Base-by-base conservation (phyloP, 2,329 filamentous ascomycete species). In the Colletotrichum scovillei region DNA sequence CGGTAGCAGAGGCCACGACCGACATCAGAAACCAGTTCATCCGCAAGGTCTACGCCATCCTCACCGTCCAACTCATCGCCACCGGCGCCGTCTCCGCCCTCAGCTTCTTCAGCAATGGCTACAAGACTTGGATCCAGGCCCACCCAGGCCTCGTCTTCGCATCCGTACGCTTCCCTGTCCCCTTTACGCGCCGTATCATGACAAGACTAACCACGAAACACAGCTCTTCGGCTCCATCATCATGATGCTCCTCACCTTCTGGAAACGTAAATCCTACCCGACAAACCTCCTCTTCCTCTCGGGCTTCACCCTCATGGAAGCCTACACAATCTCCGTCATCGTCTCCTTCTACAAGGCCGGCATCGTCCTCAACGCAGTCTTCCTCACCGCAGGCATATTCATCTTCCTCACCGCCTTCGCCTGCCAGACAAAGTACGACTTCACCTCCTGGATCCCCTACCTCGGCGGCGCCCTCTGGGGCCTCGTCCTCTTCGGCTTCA, bases 361-460 rank as follows among this genome's bases (percentile, higher is more conserved):
- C 64, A 92, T 98, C 80, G 97, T 99, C 26, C 89, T 99, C 60
- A 93, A 98, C 84, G 97, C 97, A 19, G 92, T 98, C 42, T 84
- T 98, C 76, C 91, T 99, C 71, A 99, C 97, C 64, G 93, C 92
- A 19, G 93, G 92, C 64, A 94, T 95, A 80, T 95, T 96, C 80
- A 86, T 94, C 78, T 91, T 94, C 79, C 89, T 95, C 64, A 94
- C 93, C 1, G 84, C 95, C 57, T 98, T 99, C 82, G 97, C 97
- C 63, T 98, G 95, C 90, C 97, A 99, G 87, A 94, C 94, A 76
- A 97, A 97, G 83, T 99, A 99, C 81, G 97, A 99, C 87, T 99
- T 99, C 82, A 98, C 96, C 1, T 93, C 91, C 76, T 99, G 97
- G 96, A 94, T 96, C 87, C 96, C 97, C 22, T 98, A 98, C 82